Evolutionary conservation across 2,329 filamentous ascomycete genomes (phyloP).

Genomic region (Pseudogymnoascus sp.): DNA sequence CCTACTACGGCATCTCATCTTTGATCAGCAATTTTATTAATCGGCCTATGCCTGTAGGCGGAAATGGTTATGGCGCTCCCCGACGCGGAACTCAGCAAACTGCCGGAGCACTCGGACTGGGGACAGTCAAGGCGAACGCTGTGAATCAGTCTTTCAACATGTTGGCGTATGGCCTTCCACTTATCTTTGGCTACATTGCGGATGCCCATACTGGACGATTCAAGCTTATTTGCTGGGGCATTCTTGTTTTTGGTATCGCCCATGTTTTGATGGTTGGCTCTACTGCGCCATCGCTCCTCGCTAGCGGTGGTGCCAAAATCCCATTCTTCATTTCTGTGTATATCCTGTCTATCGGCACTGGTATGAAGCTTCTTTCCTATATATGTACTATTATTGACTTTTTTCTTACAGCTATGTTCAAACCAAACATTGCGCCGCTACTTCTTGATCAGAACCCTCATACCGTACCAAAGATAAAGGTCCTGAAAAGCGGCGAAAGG

Average conservation of each 20-base stretch:
- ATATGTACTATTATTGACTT: conserved; percentile 9
- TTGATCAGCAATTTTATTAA: conserved; percentile 56
- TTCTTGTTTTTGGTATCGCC: conserved; percentile 51
- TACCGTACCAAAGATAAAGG: conserved; percentile 36
- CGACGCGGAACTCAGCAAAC: conserved; percentile 16
- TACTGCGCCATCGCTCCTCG: conserved; percentile 26
- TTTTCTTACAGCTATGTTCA: conserved; percentile 51
- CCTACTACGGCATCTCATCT: conserved; percentile 65
- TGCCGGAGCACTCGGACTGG: conserved; percentile 52
- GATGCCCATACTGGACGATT: conserved; percentile 58
- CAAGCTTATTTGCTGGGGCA: conserved; percentile 45
- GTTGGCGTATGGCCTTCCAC: conserved; percentile 42
- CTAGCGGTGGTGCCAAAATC: conserved; percentile 27
- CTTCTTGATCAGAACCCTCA: conserved; percentile 50
- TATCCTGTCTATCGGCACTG: conserved; percentile 29
- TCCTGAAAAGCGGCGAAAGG: conserved; percentile 46
- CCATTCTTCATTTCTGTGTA: conserved; percentile 32
- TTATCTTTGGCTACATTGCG: conserved; percentile 48
- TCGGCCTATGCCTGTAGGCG: conserved; percentile 33
- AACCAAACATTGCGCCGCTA: conserved; percentile 59
- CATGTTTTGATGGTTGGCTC: conserved; percentile 35
- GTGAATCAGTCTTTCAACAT: conserved; percentile 45
- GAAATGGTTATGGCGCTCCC: conserved; percentile 20
- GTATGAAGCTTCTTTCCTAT: conserved; percentile 16
- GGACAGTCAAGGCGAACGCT: conserved; percentile 45